phyloP scores from a whole-genome alignment of 2,329 filamentous ascomycete species.

The Metarhizium anisopliae region DNA sequence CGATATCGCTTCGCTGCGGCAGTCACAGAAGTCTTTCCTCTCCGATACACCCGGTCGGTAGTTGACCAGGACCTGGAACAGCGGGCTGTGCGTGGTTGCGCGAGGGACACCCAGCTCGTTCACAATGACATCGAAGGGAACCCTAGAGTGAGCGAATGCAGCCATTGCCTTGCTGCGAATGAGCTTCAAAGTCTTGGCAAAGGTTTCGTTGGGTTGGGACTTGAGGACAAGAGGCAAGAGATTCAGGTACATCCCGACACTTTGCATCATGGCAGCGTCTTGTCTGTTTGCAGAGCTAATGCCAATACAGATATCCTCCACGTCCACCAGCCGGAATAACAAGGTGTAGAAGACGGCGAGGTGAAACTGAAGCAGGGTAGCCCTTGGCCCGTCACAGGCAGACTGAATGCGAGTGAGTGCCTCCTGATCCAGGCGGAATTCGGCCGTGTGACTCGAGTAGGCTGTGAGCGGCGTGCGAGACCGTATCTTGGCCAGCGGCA shows the following conservation, averaged over 20 bases:
- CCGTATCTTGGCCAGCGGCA: constrained; percentile 7
- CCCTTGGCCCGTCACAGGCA: constrained; percentile 9
- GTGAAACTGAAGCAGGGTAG: constrained; percentile 36
- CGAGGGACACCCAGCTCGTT: constrained; percentile 30
- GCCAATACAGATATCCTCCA: constrained; percentile 33
- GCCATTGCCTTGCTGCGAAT: constrained; percentile 17
- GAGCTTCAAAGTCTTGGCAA: constrained; percentile 12
- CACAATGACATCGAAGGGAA: constrained; percentile 38
- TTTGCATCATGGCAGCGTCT: constrained; percentile 15
- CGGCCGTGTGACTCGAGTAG: neutral
- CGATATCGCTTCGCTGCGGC: too few relatives aligned
- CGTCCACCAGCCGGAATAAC: constrained; percentile 9
- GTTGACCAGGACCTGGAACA: constrained; percentile 39
- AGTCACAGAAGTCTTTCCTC: neutral
- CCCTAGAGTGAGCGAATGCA: constrained; percentile 13
- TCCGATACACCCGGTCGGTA: constrained; percentile 13
- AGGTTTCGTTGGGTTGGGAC: constrained; percentile 9
- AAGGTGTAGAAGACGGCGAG: constrained; percentile 31
- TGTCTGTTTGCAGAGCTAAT: constrained; percentile 27
- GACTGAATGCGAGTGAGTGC: constrained; percentile 5
- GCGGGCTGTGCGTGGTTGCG: constrained; percentile 26
- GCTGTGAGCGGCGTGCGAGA: constrained; percentile 5
- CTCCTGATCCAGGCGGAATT: neutral
- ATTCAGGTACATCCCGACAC: constrained; percentile 34
- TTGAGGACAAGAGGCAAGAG: constrained; percentile 32